Conservation (phyloP, 257 asterid species). For the Solanum ossicruentum region DNA sequence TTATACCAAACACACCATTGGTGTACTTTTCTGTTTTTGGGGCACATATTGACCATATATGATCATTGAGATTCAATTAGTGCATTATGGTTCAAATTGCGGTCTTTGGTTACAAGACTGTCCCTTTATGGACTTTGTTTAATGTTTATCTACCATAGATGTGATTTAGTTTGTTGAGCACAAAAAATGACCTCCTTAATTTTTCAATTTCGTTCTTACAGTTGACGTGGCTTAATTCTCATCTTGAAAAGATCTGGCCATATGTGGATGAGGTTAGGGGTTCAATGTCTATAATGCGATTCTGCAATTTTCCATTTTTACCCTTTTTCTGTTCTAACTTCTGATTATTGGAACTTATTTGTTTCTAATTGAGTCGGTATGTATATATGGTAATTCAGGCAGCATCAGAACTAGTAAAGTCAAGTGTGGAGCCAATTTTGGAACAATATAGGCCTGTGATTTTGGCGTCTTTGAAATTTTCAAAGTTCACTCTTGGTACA, state of each 20-base stretch:
- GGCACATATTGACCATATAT: not conserved
- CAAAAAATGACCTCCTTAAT: not conserved
- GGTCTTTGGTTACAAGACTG: not conserved
- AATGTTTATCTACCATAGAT: not conserved
- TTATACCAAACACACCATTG: not conserved
- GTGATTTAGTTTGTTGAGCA: not conserved
- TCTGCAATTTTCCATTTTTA: not conserved
- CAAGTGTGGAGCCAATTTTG: constrained; percentile 70
- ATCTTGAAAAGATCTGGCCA: constrained; percentile 79
- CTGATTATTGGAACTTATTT: not conserved
- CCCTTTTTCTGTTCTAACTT: not conserved
- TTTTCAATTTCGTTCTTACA: constrained; percentile 15
- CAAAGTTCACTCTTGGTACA: constrained; percentile 86
- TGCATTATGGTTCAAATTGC: not conserved
- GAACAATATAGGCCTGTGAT: constrained; percentile 75
- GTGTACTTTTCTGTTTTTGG: not conserved
- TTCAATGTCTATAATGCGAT: not conserved
- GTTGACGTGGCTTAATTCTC: constrained; percentile 80
- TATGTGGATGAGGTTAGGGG: constrained; percentile 57
- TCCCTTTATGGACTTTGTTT: not conserved
- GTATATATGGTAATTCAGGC: constrained; percentile 37
- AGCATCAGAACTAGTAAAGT: constrained; percentile 67
- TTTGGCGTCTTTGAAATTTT: constrained; percentile 68
- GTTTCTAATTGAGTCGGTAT: not conserved
- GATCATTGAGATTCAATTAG: not conserved